Conservation (phyloP, 2,329 filamentous ascomycete genomes). For the Arthrocladium fulminans region DNA sequence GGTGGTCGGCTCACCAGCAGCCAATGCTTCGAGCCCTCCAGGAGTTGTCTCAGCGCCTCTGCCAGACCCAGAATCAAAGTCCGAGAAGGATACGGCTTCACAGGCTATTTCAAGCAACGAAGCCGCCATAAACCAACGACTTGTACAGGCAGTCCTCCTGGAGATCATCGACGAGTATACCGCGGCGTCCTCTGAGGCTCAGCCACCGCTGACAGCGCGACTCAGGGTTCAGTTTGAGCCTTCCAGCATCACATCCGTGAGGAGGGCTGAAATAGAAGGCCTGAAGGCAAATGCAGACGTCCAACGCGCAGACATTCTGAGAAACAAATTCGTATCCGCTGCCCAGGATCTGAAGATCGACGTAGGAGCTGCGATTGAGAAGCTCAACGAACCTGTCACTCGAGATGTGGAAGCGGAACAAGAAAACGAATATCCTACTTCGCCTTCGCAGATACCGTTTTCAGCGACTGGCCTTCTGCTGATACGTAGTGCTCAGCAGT, state of each 20-base stretch:
- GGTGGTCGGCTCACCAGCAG: slow-evolving; percentile 25
- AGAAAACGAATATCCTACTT: slow-evolving; percentile 21
- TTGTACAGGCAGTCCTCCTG: slow-evolving; percentile 55
- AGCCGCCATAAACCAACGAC: slow-evolving; percentile 41
- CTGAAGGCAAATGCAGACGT: slow-evolving; percentile 16
- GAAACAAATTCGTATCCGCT: slow-evolving; percentile 17
- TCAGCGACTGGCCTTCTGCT: slow-evolving; percentile 18
- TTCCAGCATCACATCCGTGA: slow-evolving; percentile 28
- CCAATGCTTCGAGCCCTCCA: slow-evolving; percentile 24
- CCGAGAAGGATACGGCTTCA: slow-evolving; percentile 37
- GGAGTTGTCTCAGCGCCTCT: slow-evolving; percentile 26
- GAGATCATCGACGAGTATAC: slow-evolving; percentile 53
- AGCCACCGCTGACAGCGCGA: slow-evolving; percentile 28
- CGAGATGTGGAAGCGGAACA: slow-evolving; percentile 13
- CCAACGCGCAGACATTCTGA: slow-evolving; percentile 28
- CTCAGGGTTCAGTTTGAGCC: slow-evolving; percentile 52
- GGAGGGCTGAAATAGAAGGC: neutral
- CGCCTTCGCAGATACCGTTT: slow-evolving; percentile 22
- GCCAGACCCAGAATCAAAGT: slow-evolving; percentile 51
- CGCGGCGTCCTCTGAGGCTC: neutral
- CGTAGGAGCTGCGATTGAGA: slow-evolving; percentile 5
- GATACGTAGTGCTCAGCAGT: slow-evolving; percentile 14
- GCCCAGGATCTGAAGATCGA: slow-evolving; percentile 1
- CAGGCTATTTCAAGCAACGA: slow-evolving; percentile 34
- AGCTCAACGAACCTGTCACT: slow-evolving; percentile 11